Percentiles rank a stretch among this genome's conserved stretches.
Conservation (phyloP, 495 filamentous ascomycete species). For the Cryomyces antarcticus region DNA sequence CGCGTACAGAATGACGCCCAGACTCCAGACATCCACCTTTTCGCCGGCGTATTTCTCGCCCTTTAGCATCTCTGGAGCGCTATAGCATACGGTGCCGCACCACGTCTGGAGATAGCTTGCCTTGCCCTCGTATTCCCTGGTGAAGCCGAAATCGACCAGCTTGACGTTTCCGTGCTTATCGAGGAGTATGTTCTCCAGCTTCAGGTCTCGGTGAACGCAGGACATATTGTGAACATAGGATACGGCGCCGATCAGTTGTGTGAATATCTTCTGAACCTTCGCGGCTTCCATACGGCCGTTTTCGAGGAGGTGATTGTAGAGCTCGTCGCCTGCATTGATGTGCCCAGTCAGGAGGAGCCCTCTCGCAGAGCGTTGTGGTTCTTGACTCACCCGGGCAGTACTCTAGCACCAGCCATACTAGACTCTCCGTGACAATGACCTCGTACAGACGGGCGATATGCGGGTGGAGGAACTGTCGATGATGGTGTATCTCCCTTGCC, state of each 20-base stretch:
- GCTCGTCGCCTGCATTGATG: conserved; percentile 57
- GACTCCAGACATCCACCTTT: conserved; percentile 95
- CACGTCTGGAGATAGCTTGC: conserved; percentile 92
- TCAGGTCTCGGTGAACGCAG: conserved; percentile 91
- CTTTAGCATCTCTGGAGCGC: conserved; percentile 93
- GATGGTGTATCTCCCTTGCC: conserved; percentile 92
- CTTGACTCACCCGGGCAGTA: conserved; percentile 66
- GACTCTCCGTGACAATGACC: conserved; percentile 81
- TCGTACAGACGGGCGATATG: conserved; percentile 95
- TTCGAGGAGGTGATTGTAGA: conserved; percentile 84
- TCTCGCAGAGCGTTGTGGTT: neutral
- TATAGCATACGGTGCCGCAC: conserved; percentile 94
- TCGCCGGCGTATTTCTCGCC: conserved; percentile 95
- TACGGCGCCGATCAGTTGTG: conserved; percentile 88
- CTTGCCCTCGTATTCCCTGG: conserved; percentile 88
- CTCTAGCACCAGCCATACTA: conserved; percentile 93
- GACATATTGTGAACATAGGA: conserved; percentile 88
- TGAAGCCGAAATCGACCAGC: conserved; percentile 97
- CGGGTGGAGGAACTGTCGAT: conserved; percentile 91
- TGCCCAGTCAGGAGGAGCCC: neutral
- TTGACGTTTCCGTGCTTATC: conserved; percentile 98
- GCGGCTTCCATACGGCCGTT: conserved; percentile 68
- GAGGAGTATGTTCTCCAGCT: conserved; percentile 90
- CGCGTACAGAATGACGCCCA: conserved; percentile 91
- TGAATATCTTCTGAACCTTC: conserved; percentile 88